phyloP scores from a whole-genome alignment of 2,329 filamentous ascomycete genomes.

The Sphaerostilbella broomeana region DNA sequence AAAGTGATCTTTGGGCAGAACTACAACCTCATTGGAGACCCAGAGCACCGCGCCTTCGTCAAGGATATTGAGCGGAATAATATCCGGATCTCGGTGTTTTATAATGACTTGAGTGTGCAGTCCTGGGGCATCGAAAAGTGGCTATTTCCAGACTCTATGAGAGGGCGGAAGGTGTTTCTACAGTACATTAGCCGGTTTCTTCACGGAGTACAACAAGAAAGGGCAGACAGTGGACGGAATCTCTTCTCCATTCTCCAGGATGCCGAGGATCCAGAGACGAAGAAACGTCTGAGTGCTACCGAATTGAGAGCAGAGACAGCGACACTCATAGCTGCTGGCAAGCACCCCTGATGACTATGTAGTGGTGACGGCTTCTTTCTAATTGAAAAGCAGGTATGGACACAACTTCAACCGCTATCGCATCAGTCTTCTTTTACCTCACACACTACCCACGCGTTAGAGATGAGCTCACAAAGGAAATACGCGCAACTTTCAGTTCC shows the following conservation, averaged over 20 bases:
- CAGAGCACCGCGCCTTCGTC: conserved; percentile 15
- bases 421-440: conserved; percentile 33
- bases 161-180: conserved; percentile 9
- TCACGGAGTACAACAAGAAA: conserved; percentile 1
- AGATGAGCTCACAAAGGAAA: conserved; percentile 25
- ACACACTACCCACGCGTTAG: conserved; percentile 25
- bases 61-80: conserved; percentile 18
- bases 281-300: conserved; percentile 33
- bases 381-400: background rate
- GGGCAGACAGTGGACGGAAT: conserved; percentile 31
- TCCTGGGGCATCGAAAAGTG: conserved; percentile 8
- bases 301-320: conserved; percentile 38
- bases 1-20: conserved; percentile 17
- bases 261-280: conserved; percentile 39
- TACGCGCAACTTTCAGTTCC: conserved; percentile 25
- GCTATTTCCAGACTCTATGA: conserved; percentile 14
- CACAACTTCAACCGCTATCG: background rate
- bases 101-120: conserved; percentile 8
- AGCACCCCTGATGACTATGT: background rate
- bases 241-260: conserved; percentile 42
- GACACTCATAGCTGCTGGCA: conserved; percentile 24
- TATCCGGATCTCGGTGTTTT: conserved; percentile 17
- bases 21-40: conserved; percentile 15
- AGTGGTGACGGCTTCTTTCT: background rate
- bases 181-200: conserved; percentile 13